A percentile compares a stretch with the other conserved stretches of the same genome.
phyloP scores from a whole-genome alignment of 129 eudicot species.

The Flaveria bidentis region DNA sequence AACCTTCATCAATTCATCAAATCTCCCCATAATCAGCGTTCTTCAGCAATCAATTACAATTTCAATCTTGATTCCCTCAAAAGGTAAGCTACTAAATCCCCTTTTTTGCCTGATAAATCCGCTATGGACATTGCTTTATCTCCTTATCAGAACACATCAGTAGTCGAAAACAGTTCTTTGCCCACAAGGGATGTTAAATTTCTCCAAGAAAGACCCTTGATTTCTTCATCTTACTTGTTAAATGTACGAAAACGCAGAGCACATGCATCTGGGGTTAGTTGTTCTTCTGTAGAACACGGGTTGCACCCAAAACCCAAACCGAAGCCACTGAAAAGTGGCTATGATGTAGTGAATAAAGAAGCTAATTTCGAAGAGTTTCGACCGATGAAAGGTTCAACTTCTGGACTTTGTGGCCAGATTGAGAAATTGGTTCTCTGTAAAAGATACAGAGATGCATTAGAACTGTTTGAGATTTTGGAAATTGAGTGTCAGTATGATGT shows the following conservation, averaged over 20 bases:
- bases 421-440: slow-evolving; percentile 65
- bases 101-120: not conserved
- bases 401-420: slow-evolving; percentile 69
- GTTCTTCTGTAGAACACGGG: slow-evolving; percentile 48
- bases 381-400: slow-evolving; percentile 22
- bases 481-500: slow-evolving; percentile 47
- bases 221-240: slow-evolving; percentile 27
- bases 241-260: slow-evolving; percentile 31
- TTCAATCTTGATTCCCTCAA: slow-evolving; percentile 9
- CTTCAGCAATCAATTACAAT: not conserved
- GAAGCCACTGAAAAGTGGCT: slow-evolving; percentile 33
- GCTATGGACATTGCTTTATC: slow-evolving; percentile 51
- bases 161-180: slow-evolving; percentile 35
- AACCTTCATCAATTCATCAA: not conserved
- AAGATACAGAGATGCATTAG: slow-evolving; percentile 69
- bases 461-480: slow-evolving; percentile 67
- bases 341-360: slow-evolving; percentile 29
- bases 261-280: slow-evolving; percentile 33
- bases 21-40: slow-evolving; percentile 16
- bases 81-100: slow-evolving; percentile 26
- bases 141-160: slow-evolving; percentile 34
- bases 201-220: slow-evolving; percentile 18
- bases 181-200: slow-evolving; percentile 16
- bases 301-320: slow-evolving; percentile 57
- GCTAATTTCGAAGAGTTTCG: slow-evolving; percentile 16